Percentiles rank a stretch among this genome's conserved stretches.
Evolutionary conservation across 202 grass and related monocot genomes (phyloP).

Genomic region (Setaria italica): DNA sequence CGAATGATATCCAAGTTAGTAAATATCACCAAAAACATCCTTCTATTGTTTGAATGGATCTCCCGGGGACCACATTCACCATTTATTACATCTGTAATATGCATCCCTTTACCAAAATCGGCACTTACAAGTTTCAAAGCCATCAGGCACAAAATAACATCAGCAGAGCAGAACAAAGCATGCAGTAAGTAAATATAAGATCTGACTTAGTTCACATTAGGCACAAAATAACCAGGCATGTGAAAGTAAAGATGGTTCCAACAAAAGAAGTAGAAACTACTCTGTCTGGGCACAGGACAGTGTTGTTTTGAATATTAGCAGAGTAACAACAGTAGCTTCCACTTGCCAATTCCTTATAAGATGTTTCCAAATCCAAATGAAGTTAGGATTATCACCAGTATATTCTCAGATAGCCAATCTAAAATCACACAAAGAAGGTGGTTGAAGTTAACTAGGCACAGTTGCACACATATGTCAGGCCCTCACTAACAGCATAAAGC

Average conservation of each 20-base stretch:
- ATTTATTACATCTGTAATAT: slow-evolving; percentile 5
- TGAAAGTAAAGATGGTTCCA: slow-evolving; percentile 1
- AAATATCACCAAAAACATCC: slow-evolving; percentile 5
- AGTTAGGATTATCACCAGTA: too few species aligned
- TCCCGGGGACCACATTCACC: background rate
- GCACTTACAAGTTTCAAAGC: slow-evolving; percentile 17
- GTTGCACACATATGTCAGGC: background rate
- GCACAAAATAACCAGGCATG: slow-evolving; percentile 11
- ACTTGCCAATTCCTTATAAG: background rate
- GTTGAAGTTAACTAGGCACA: background rate
- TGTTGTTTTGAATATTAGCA: background rate
- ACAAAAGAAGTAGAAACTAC: background rate
- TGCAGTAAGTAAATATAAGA: slow-evolving; percentile 7
- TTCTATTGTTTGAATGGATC: slow-evolving; percentile 16
- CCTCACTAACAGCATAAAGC: background rate
- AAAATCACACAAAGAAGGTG: background rate
- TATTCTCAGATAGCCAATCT: background rate
- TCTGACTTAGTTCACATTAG: slow-evolving; percentile 8
- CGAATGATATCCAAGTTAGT: background rate
- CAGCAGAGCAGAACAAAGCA: slow-evolving; percentile 3
- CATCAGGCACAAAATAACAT: too few species aligned
- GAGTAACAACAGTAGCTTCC: background rate
- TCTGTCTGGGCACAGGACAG: background rate
- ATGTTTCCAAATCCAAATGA: background rate
- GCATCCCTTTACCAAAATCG: background rate